Evolutionary conservation across 1,284 basidiomycete genomes (phyloP).

Genomic region (Rhizoctonia solani): DNA sequence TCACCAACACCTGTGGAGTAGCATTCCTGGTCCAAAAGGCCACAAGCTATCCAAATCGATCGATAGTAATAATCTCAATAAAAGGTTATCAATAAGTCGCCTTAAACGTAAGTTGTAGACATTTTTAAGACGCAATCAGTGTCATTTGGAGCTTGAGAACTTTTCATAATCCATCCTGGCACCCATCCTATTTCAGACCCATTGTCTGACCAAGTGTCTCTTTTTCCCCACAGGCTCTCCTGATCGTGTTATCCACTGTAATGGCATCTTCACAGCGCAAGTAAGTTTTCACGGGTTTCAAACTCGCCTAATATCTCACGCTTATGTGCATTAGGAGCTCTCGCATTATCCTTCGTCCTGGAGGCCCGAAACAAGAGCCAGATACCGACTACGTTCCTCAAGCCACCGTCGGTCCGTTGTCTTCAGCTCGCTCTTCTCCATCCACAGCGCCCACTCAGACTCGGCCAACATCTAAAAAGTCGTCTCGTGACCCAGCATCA

Average conservation of each 20-base stretch:
- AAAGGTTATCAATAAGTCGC: neutral
- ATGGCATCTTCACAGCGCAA: conserved; percentile 31
- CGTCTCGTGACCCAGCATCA: conserved; percentile 28
- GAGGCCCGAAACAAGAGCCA: neutral
- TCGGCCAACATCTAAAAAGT: conserved; percentile 31
- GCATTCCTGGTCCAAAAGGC: too few species aligned
- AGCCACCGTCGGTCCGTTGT: neutral
- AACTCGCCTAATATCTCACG: neutral
- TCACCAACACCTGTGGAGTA: neutral
- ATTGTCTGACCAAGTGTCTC: neutral
- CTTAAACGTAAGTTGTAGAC: conserved; percentile 23
- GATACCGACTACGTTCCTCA: conserved; percentile 9
- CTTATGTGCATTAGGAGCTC: conserved; percentile 20
- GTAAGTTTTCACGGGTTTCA: conserved; percentile 13
- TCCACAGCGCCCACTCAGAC: conserved; percentile 21
- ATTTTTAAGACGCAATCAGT: conserved; percentile 1
- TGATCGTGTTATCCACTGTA: neutral
- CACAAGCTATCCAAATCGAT: too few species aligned
- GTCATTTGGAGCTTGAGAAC: conserved; percentile 29
- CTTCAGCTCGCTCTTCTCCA: conserved; percentile 18
- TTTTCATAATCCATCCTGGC: conserved; percentile 5
- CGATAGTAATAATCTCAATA: too few species aligned
- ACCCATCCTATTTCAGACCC: conserved; percentile 15
- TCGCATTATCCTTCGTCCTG: conserved; percentile 25
- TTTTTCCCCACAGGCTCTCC: neutral